These are phyloP conservation scores for Vaucheria bursata DNA, from an alignment of 352 stramenopile species.

Conservation along the genomic window DNA sequence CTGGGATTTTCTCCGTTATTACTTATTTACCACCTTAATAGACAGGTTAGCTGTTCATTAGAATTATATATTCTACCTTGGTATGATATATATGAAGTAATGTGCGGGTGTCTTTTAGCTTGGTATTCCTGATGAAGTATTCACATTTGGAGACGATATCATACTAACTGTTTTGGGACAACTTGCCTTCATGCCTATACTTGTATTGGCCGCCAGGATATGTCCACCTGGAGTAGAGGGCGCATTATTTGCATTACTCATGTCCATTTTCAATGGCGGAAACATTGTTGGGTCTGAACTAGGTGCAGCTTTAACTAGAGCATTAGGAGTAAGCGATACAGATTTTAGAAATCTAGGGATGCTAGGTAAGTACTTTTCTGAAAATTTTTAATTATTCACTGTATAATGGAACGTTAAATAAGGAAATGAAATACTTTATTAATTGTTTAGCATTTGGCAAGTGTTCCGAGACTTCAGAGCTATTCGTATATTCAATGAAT, in stretches of 20 bases:
- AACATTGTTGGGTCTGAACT: slow-evolving; percentile 81
- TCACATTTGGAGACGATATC: slow-evolving; percentile 87
- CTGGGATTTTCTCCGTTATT: slow-evolving; percentile 61
- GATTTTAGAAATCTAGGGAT: slow-evolving; percentile 42
- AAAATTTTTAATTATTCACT: not conserved
- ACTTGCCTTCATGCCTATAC: slow-evolving; percentile 80
- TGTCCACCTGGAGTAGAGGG: slow-evolving; percentile 88
- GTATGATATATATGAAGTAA: too few species aligned
- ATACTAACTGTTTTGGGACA: slow-evolving; percentile 65
- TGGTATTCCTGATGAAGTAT: slow-evolving; percentile 85
- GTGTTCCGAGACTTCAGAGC: not conserved
- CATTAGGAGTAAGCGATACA: slow-evolving; percentile 35
- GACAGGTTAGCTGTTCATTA: slow-evolving; percentile 42
- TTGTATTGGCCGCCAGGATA: slow-evolving; percentile 84
- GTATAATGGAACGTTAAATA: not conserved
- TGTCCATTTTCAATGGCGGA: slow-evolving; percentile 92
- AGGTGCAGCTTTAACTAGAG: slow-evolving; percentile 26
- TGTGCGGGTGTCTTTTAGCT: too few species aligned
- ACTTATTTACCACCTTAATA: slow-evolving; percentile 81
- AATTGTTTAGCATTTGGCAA: not conserved
- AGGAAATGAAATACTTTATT: not conserved
- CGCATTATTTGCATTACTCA: slow-evolving; percentile 89
- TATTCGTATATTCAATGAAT: not conserved
- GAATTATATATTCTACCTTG: too few species aligned
- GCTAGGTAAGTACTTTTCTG: slow-evolving; percentile 6